phyloP scores from a whole-genome alignment of 768 basidiomycete species.

The Porphyrellus cyaneotinctus region DNA sequence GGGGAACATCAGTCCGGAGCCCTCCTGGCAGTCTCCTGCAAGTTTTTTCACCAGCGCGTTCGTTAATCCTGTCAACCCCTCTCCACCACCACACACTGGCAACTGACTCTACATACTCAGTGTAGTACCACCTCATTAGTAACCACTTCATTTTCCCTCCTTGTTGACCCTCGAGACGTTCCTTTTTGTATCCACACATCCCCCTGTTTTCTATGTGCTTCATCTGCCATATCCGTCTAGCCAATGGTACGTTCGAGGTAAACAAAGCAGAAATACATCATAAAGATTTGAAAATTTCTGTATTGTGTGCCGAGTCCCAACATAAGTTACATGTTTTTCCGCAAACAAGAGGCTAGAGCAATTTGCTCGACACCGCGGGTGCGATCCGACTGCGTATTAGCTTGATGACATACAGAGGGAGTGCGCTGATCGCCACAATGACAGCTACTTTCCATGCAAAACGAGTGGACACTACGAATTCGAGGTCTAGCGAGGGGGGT shows the following conservation, averaged over 20 bases:
- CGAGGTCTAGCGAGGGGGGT: conserved; percentile 58
- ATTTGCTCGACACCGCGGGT: conserved; percentile 91
- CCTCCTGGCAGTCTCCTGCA: conserved; percentile 50
- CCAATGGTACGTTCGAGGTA: conserved; percentile 18
- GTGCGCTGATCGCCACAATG: conserved; percentile 90
- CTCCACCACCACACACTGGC: conserved; percentile 42
- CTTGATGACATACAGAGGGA: conserved; percentile 91
- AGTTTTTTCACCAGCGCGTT: conserved; percentile 48
- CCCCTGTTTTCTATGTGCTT: conserved; percentile 16
- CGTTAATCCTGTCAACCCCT: conserved; percentile 43
- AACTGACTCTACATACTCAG: conserved; percentile 27
- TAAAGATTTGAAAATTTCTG: conserved; percentile 33
- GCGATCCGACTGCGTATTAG: conserved; percentile 79
- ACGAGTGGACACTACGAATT: conserved; percentile 81
- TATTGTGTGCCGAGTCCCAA: background rate
- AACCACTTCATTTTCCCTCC: background rate
- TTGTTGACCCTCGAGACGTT: conserved; percentile 12
- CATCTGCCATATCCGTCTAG: conserved; percentile 24
- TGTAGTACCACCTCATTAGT: conserved; percentile 21
- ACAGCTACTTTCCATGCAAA: conserved; percentile 95
- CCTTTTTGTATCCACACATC: conserved; percentile 2
- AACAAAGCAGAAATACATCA: conserved; percentile 35
- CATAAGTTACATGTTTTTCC: background rate
- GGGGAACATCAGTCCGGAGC: conserved; percentile 36
- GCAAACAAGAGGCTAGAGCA: conserved; percentile 41